These are phyloP conservation scores for Fonsecaea erecta DNA, from an alignment of 2,329 filamentous ascomycete genomes.

Conservation along the genomic window DNA sequence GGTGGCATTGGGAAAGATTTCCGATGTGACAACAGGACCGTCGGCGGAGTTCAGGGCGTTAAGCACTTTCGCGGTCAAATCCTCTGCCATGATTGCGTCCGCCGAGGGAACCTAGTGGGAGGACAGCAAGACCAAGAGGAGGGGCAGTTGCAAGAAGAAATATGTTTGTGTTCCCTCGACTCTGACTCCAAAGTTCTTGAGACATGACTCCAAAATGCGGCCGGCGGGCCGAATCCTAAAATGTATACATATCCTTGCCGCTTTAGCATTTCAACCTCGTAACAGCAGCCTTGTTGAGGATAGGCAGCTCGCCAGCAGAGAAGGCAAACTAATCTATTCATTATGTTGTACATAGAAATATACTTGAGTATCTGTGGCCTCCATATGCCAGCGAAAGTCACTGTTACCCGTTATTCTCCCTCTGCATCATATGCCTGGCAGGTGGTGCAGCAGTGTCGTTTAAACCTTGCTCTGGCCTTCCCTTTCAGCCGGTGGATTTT, in stretches of 20 bases:
- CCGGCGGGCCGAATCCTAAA: neutral
- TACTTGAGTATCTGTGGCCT: no score
- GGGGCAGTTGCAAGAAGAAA: neutral
- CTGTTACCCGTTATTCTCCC: no score
- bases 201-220: slow-evolving; percentile 15
- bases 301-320: neutral
- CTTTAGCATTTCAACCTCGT: neutral
- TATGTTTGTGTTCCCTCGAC: neutral
- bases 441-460: neutral
- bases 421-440: neutral
- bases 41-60: slow-evolving; percentile 67
- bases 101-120: neutral
- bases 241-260: neutral
- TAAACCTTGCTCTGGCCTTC: neutral
- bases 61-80: slow-evolving; percentile 54
- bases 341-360: neutral
- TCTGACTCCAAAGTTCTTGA: slow-evolving; percentile 25
- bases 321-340: neutral
- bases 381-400: no score
- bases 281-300: neutral
- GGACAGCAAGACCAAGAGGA: neutral
- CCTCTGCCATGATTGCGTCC: slow-evolving; percentile 36
- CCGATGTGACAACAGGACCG: slow-evolving; percentile 66
- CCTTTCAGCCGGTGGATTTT: neutral
- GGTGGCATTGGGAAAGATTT: slow-evolving; percentile 69